Evolutionary conservation across 2,329 filamentous ascomycete species (phyloP), one percentile per base, ranked within the genome.

Genomic region (Acrodontium crateriforme): DNA sequence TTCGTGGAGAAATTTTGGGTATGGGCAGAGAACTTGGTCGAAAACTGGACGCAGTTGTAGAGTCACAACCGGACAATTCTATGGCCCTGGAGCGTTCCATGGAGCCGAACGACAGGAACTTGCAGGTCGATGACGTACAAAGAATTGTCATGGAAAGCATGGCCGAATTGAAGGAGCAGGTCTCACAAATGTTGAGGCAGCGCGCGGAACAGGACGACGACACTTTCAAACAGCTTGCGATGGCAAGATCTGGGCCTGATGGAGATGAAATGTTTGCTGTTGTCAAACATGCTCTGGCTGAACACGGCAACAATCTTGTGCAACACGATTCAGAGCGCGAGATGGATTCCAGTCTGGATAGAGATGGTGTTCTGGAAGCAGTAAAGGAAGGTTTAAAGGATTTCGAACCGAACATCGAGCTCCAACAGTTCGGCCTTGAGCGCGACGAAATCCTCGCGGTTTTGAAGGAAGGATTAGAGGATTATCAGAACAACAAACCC

Each of bases 1-100:
- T 95, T 18, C 76, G 87, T 13, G 85, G 84, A 3, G 87, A 95
- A 50, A 84, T 95, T 6, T 65, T 94, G 4, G 85, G 84, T 3
- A 94, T 94, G 85, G 87, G 87, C 3, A 70, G 87, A 31, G 84
- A 94, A 40, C 72, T 95, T 25, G 84, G 79, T 21, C 77, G 82
- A 31, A 78, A 84, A 40, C 67, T 95, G n/a, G 81, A 89, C 36
- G 73, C 83, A 36, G 67, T 73, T 7, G 62, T 58, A 29, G 42
- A 51, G 22, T 37, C 44, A 9, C 42, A 46, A 11, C 31, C 48
- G 5, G 46, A 37, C 21, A 45, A 28, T 27, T 39, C 43, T 9
- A n/a, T n/a, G n/a, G 20, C 20, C 5, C 39, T 50, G 16, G 49
- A 53, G 28, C 42, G 55, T 55, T 39, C 67, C 67, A 30, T 58